A percentile compares a stretch with the other conserved stretches of the same genome.
phyloP scores from a whole-genome alignment of 2,329 filamentous ascomycete genomes.

The Penicillium italicum region DNA sequence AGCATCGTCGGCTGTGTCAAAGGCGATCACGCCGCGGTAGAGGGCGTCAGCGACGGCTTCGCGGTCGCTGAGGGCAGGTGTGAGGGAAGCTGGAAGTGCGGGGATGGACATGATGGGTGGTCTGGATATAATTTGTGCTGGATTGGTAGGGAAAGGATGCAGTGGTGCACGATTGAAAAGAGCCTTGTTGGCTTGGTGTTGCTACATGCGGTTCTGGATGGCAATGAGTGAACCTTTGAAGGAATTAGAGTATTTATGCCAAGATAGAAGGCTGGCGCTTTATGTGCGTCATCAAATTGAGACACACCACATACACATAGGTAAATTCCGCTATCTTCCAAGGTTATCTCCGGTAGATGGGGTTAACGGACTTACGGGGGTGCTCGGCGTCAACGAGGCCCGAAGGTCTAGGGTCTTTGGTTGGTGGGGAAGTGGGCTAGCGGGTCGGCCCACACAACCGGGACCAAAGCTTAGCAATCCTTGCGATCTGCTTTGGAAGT shows the following conservation, averaged over 20 bases:
- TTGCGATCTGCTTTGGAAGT: not conserved
- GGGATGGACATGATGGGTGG: not conserved
- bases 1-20: slow-evolving; percentile 27
- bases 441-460: not conserved
- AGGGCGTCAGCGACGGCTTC: slow-evolving; percentile 36
- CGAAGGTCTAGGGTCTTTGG: not conserved
- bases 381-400: not conserved
- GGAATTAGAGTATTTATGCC: not conserved
- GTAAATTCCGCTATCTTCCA: not conserved
- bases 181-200: not conserved
- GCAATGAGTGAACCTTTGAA: not conserved
- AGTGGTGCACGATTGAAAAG: not conserved
- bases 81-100: not conserved
- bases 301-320: not conserved
- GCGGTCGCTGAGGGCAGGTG: slow-evolving; percentile 20
- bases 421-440: not conserved
- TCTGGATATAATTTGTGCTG: not conserved
- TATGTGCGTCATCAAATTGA: not conserved
- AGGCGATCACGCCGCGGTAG: slow-evolving; percentile 26
- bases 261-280: not conserved
- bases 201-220: not conserved
- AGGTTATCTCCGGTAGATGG: not conserved
- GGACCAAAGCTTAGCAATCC: not conserved
- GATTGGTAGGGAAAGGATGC: not conserved
- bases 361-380: not conserved